phyloP scores from a whole-genome alignment of 345 rosid species.

The Alliaria petiolata region DNA sequence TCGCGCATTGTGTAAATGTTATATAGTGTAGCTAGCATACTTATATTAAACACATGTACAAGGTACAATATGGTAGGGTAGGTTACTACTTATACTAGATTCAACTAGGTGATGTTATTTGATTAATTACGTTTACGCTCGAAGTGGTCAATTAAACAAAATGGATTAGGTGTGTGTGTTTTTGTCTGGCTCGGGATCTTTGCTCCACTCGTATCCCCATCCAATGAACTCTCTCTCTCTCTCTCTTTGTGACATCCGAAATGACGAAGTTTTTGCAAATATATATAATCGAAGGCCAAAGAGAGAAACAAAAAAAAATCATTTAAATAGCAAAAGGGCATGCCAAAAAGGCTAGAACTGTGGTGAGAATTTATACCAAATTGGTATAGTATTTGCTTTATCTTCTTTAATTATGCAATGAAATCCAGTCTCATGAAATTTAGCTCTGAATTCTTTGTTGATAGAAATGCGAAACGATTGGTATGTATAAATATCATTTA shows the following conservation, averaged over 20 bases:
- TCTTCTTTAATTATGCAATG: neutral
- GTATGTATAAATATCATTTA: too few relatives aligned
- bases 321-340: constrained; percentile 5
- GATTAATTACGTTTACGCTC: constrained; percentile 9
- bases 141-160: constrained; percentile 23
- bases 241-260: constrained; percentile 22
- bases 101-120: constrained; percentile 6
- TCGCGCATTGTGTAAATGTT: neutral
- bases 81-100: constrained; percentile 17
- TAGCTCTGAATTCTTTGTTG: too few relatives aligned
- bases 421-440: too few relatives aligned
- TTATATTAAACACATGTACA: constrained; percentile 10
- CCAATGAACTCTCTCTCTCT: constrained; percentile 26
- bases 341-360: neutral
- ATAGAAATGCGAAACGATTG: too few relatives aligned
- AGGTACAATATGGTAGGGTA: constrained; percentile 18
- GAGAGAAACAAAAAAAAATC: neutral
- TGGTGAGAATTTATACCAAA: neutral
- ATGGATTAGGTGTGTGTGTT: constrained; percentile 22
- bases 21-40: neutral
- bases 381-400: neutral
- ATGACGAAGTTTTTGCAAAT: constrained; percentile 12
- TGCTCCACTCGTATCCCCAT: constrained; percentile 30
- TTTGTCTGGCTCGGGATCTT: constrained; percentile 32
- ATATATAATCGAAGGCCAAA: constrained; percentile 1